Base-by-base conservation (phyloP, 2,329 filamentous ascomycete species). In the Aspergillus terreus region DNA sequence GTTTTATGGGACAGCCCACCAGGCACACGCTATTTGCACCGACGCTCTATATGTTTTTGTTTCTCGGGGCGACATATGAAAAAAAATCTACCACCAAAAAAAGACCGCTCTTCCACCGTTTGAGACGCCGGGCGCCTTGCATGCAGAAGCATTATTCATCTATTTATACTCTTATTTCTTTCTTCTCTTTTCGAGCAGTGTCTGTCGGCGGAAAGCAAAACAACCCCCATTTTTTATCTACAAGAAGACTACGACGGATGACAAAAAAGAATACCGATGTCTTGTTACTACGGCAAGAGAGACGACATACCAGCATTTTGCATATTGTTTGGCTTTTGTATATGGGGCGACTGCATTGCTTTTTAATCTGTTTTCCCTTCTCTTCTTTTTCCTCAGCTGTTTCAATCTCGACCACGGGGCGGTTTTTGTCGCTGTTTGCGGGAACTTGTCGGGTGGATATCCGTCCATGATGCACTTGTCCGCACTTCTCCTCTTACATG, bases 1-100 rank as follows among this genome's bases (percentile, higher is more conserved):
- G 60, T 38, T 68, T 68, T 66, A 66, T 69, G 70, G 68, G 67
- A 67, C 68, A 69, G 67, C 69, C 69, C 67, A 67, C 57, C 60
- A 62, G 61, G 60, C 58, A 61, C 58, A 61, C 60, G 61, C 61
- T 59, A 58, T 67, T 67, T 61, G 58, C 61, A 67, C 58, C 60
- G 54, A 60, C 51, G 58, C 54, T 59, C 51, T 53, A 55, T 62
- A 63, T 59, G 54, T 58, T 56, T 58, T 55, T 56, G 49, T 54
- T 62, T 56, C 54, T 60, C 60, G 58, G 58, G 59, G 40, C 40
- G 40, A 42, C 40, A 23, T 19, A 21, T 15, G 64, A 64, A 63
- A 53, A 60, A 63, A 53, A 60, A 63, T 53, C 40, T 6, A 42
- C n/a, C n/a, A 51, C 54, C 53, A 54, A 61, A 64, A 58, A 65